These are phyloP conservation scores for Endoconidiophora polonica DNA, from an alignment of 2,329 filamentous ascomycete species.

Conservation along the genomic window DNA sequence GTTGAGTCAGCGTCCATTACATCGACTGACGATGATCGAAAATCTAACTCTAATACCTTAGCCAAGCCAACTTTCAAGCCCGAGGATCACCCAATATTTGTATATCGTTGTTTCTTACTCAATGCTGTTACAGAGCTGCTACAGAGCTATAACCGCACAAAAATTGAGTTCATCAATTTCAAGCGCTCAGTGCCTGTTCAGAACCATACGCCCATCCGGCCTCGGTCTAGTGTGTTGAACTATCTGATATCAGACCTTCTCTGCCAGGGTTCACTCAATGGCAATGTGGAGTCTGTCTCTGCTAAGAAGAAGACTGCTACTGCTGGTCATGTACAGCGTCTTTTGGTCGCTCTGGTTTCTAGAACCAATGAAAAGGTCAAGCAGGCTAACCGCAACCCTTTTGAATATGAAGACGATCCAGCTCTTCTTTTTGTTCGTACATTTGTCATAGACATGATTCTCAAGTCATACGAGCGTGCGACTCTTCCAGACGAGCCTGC, in stretches of 20 bases:
- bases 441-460: conserved; percentile 83
- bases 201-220: conserved; percentile 79
- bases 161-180: conserved; percentile 98
- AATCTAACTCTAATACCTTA: conserved; percentile 37
- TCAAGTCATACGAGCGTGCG: conserved; percentile 85
- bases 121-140: conserved; percentile 84
- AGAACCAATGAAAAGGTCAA: conserved; percentile 65
- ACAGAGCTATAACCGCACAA: conserved; percentile 81
- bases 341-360: conserved; percentile 71
- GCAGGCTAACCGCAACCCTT: conserved; percentile 30
- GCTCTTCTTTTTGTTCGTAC: conserved; percentile 84
- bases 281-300: conserved; percentile 55
- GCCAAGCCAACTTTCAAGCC: conserved; percentile 69
- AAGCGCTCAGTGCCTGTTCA: conserved; percentile 79
- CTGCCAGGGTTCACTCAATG: conserved; percentile 41
- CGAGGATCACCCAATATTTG: conserved; percentile 87
- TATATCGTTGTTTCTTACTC: conserved; percentile 89
- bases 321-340: conserved; percentile 68
- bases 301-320: conserved; percentile 78
- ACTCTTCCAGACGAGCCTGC: conserved; percentile 61
- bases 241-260: conserved; percentile 75
- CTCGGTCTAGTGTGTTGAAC: conserved; percentile 79
- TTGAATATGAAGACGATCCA: conserved; percentile 57
- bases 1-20: conserved; percentile 21
- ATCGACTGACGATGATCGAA: conserved; percentile 19